phyloP scores from a whole-genome alignment of 768 basidiomycete species.

The Xerocomus brunneocitrinus region DNA sequence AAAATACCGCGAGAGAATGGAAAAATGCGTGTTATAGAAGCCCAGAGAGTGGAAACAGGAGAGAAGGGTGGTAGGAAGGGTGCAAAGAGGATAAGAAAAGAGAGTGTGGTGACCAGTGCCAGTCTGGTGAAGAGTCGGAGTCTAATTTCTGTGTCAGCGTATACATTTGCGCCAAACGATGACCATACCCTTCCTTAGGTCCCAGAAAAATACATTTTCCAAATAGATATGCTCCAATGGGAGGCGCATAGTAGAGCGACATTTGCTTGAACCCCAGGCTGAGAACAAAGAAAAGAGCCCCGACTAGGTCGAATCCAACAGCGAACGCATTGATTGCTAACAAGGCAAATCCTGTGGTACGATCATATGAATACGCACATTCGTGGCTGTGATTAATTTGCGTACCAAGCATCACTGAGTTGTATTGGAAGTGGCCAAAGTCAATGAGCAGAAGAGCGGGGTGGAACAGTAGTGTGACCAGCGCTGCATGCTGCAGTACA shows the following conservation, averaged over 20 bases:
- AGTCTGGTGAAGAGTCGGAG: constrained; percentile 62
- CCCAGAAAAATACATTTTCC: constrained; percentile 88
- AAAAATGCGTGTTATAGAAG: constrained; percentile 78
- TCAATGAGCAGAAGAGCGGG: constrained; percentile 83
- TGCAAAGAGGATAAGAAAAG: constrained; percentile 68
- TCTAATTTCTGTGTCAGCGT: constrained; percentile 19
- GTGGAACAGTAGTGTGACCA: constrained; percentile 72
- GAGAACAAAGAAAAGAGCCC: constrained; percentile 76
- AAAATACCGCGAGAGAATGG: constrained; percentile 89
- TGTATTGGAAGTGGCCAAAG: constrained; percentile 95
- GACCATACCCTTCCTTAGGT: constrained; percentile 57
- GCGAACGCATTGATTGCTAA: constrained; percentile 69
- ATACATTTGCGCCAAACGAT: not conserved
- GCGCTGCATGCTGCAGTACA: constrained; percentile 41
- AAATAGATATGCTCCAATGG: constrained; percentile 83
- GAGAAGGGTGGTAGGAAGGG: constrained; percentile 77
- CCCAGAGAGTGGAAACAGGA: constrained; percentile 44
- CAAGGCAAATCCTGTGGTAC: constrained; percentile 57
- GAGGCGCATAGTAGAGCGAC: constrained; percentile 91
- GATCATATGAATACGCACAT: not conserved
- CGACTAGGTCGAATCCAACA: constrained; percentile 62
- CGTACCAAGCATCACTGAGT: constrained; percentile 86
- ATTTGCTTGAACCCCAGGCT: constrained; percentile 94
- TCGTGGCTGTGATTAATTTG: constrained; percentile 5
- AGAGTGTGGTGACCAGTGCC: constrained; percentile 51